Conservation (phyloP, 2,329 filamentous ascomycete genomes). For the Dothistroma pini region DNA sequence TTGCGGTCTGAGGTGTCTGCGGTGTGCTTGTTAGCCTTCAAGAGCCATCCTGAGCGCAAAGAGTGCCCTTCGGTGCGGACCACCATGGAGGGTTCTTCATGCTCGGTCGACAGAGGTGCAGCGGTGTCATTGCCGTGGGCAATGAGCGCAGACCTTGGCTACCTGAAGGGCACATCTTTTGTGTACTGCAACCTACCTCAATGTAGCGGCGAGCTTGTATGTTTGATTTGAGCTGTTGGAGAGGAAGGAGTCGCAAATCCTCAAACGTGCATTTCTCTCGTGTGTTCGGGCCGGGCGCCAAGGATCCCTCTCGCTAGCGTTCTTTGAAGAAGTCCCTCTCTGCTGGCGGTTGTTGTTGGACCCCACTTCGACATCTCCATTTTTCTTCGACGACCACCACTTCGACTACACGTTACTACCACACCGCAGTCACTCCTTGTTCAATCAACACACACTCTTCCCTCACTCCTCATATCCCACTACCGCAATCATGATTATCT, state of each 20-base stretch:
- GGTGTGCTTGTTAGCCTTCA: conserved; percentile 55
- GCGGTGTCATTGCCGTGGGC: conserved; percentile 43
- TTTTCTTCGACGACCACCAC: conserved; percentile 8
- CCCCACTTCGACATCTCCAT: background rate
- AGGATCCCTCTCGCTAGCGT: background rate
- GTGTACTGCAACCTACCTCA: conserved; percentile 35
- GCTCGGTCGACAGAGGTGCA: conserved; percentile 51
- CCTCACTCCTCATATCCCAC: conserved; percentile 11
- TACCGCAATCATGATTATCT: conserved; percentile 54
- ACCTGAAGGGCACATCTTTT: conserved; percentile 48
- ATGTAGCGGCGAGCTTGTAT: conserved; percentile 17
- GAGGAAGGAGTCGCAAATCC: background rate
- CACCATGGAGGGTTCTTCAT: conserved; percentile 61
- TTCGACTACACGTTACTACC: background rate
- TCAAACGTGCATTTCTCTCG: background rate
- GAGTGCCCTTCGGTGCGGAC: conserved; percentile 58
- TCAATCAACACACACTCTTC: conserved; percentile 20
- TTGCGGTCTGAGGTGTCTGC: conserved; percentile 60
- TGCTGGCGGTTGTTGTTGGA: background rate
- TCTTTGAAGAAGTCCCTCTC: background rate
- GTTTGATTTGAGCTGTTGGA: conserved; percentile 17
- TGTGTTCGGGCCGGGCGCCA: no score
- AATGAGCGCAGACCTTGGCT: conserved; percentile 48
- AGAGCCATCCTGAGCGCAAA: conserved; percentile 60
- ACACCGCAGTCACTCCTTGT: conserved; percentile 11